Evolutionary conservation across 1,284 basidiomycete genomes (phyloP), one percentile per base, ranked within the genome.

Genomic region (Austroboletus niveus): DNA sequence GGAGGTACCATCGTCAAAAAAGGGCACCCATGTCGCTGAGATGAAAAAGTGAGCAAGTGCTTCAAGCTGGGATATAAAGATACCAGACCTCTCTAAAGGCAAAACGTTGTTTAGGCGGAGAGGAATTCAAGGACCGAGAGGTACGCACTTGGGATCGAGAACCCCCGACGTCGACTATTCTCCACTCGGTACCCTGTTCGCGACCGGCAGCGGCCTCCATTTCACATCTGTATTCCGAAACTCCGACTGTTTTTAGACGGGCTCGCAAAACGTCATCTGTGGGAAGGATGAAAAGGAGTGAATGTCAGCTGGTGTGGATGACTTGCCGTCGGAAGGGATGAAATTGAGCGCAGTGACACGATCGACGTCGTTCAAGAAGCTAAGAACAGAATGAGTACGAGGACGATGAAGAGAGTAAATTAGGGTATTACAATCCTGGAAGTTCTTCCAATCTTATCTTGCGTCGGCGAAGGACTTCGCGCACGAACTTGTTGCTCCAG

Each of bases 111-210:
- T 62, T 44, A 65, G 57, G 43, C n/a, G 5, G 39, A 39, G 41
- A 40, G 36, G 42, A 42, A 40, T 45, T 20, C 42, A 17, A 48
- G 12, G 50, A 53, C 39, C 51, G 44, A 29, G 27, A 24, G 22
- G 41, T 12, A 44, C 81, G 55, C 63, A 85, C 84, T 76, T 87
- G 84, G 61, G 83, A 85, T 56, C 87, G 75, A 58, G 84, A 85
- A 40, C 87, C 87, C 17, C 88, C 87, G 38, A 90, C 88, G 60
- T 90, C 87, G 41, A 89, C 80, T 56, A 90, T 88, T 50, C 85
- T 76, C 87, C 87, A 90, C 62, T 89, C 86, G 1, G 84, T 82
- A 3, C 85, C 87, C 52, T 77, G 79, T 58, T 89, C 86, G 49
- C 82, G 72, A 10, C 85, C 85, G 11, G 81, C 76, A 27, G 73